Evolutionary conservation across 805 yeast species (phyloP).

Genomic region (Suhomyces sp.): DNA sequence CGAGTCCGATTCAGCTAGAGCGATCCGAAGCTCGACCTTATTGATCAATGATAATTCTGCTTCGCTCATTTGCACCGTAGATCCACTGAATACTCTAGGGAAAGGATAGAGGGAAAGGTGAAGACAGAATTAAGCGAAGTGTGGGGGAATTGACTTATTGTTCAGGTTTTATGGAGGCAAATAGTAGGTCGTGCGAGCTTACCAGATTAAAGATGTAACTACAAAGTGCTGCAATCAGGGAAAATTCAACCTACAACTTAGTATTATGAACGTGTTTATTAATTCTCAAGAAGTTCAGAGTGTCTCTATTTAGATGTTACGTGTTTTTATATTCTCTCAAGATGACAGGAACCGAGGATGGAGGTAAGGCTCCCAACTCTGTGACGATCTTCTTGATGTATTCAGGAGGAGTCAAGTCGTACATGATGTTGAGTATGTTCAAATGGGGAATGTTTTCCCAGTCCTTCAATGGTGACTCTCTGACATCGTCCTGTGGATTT

Average conservation of each 20-base stretch:
- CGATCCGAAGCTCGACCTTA: constrained; percentile 78
- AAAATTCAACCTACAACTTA: background rate
- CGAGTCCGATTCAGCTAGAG: constrained; percentile 65
- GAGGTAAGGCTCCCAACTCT: constrained; percentile 94
- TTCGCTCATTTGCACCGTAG: constrained; percentile 21
- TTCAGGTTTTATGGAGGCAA: background rate
- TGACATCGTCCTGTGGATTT: constrained; percentile 16
- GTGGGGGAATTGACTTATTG: background rate
- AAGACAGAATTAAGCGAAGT: background rate
- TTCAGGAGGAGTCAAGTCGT: constrained; percentile 92
- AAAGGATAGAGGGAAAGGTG: background rate
- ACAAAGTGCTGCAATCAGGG: background rate
- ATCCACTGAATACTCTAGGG: background rate
- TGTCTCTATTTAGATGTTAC: constrained; percentile 7
- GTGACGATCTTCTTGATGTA: constrained; percentile 93
- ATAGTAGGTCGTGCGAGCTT: constrained; percentile 1
- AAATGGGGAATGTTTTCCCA: constrained; percentile 65
- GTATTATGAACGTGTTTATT: background rate
- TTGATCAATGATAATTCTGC: constrained; percentile 61
- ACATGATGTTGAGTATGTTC: constrained; percentile 79
- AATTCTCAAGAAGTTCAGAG: too few species aligned
- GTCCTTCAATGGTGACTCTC: constrained; percentile 47
- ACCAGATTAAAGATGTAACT: too few species aligned
- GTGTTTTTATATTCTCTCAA: constrained; percentile 80
- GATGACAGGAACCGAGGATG: constrained; percentile 97